Evolutionary conservation across 208 protist species (phyloP), one percentile per base, ranked within the genome.

Genomic region (Wallacemonas sp.): DNA sequence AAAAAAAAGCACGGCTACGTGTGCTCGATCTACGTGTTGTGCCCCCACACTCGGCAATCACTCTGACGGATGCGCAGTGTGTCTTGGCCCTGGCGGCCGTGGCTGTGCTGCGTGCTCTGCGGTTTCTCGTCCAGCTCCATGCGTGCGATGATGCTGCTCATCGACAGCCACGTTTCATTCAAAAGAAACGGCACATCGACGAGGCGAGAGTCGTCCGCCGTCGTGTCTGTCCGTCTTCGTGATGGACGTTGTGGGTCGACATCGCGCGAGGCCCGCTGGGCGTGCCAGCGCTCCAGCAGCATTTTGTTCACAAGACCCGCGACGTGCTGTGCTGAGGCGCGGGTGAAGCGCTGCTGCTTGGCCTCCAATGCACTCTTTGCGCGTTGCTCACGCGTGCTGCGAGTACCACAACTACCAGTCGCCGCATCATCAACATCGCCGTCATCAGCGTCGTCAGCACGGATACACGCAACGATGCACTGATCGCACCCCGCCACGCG

Each of bases 401-500:
- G n/a, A n/a, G n/a, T n/a, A n/a, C n/a, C n/a, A n/a, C n/a, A n/a
- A n/a, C n/a, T n/a, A n/a, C n/a, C n/a, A n/a, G n/a, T n/a, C n/a
- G n/a, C n/a, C n/a, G n/a, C n/a, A n/a, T n/a, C n/a, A n/a, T n/a
- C n/a, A n/a, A n/a, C n/a, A n/a, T n/a, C 26, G 19, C 17, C 41
- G 6, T 34, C n/a, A 0, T 44, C 24, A 0, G 1, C 61, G 21
- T n/a, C n/a, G 0, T 39, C 38, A 14, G 16, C 56, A 17, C 69
- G 48, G 1, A 84, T 32, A 44, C 87, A 93, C 2, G 76, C 83
- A 2, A 90, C 62, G 5, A 94, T 76, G 38, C 70, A 82, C 61
- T 94, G 83, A 36, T 78, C 73, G 58, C 77, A 90, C 0, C 80
- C 85, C 17, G 60, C 39, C 17, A 94, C 81, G 14, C 81, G 80